Evolutionary conservation across 2,329 filamentous ascomycete species (phyloP).

Genomic region (Alternaria incomplexa): DNA sequence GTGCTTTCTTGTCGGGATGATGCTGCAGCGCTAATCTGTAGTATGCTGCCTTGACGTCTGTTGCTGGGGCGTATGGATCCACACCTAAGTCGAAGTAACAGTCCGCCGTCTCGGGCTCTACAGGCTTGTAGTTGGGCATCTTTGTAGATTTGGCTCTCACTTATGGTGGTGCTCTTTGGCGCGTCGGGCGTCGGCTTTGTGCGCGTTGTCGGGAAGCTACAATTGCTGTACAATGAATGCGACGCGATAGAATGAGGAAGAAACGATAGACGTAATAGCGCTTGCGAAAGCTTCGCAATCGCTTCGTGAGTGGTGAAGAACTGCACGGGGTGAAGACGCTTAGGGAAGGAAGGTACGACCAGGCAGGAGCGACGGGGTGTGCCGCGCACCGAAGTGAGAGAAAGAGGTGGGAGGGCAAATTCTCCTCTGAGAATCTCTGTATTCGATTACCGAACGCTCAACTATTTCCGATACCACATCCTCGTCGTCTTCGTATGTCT

Average conservation of each 20-base stretch:
- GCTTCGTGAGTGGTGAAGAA: too few relatives aligned
- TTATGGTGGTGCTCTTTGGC: background rate
- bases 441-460: background rate
- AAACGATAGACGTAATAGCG: background rate
- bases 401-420: too few relatives aligned
- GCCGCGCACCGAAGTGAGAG: background rate
- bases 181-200: background rate
- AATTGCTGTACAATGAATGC: background rate
- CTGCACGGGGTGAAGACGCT: too few relatives aligned
- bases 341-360: too few relatives aligned
- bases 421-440: too few relatives aligned
- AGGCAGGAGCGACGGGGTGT: background rate
- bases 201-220: background rate
- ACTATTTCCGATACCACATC: conserved; percentile 64
- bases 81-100: background rate
- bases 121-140: background rate
- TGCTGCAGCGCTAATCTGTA: background rate
- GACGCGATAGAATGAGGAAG: background rate
- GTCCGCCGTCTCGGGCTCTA: background rate
- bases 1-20: background rate
- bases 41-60: background rate
- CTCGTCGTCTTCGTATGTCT: conserved; percentile 62
- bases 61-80: background rate
- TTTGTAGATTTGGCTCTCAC: background rate
- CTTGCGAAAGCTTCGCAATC: too few relatives aligned